These are phyloP conservation scores for Alternaria sp. DNA, from an alignment of 2,329 filamentous ascomycete genomes.

Conservation along the genomic window DNA sequence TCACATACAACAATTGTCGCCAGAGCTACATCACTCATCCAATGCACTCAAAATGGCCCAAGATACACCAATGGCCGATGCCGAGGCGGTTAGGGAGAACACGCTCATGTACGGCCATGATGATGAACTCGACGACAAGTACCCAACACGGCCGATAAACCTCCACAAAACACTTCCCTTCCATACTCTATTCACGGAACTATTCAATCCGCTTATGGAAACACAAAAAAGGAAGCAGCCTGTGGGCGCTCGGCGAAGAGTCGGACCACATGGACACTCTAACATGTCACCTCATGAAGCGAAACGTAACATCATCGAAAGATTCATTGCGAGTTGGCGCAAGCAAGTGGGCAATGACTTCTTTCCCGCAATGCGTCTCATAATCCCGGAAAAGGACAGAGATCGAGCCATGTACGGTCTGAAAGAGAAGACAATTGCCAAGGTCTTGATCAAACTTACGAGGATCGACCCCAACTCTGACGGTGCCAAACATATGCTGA, in stretches of 20 bases:
- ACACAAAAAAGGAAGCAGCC: slow-evolving; percentile 76
- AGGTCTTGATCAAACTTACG: slow-evolving; percentile 88
- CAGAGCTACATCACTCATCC: neutral
- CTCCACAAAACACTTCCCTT: slow-evolving; percentile 82
- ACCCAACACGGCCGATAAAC: slow-evolving; percentile 83
- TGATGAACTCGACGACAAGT: slow-evolving; percentile 60
- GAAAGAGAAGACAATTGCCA: slow-evolving; percentile 91
- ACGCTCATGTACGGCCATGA: slow-evolving; percentile 59
- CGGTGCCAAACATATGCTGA: slow-evolving; percentile 82
- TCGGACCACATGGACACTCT: slow-evolving; percentile 65
- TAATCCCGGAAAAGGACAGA: slow-evolving; percentile 90
- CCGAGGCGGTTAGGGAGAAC: slow-evolving; percentile 57
- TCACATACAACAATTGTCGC: slow-evolving; percentile 10
- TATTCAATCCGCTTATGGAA: slow-evolving; percentile 84
- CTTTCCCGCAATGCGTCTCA: slow-evolving; percentile 89
- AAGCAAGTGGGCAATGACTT: slow-evolving; percentile 90
- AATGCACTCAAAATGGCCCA: slow-evolving; percentile 38
- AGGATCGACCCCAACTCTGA: slow-evolving; percentile 91
- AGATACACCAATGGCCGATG: slow-evolving; percentile 50
- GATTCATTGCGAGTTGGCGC: slow-evolving; percentile 88
- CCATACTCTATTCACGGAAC: slow-evolving; percentile 74
- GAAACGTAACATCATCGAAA: slow-evolving; percentile 79
- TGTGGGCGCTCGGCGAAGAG: slow-evolving; percentile 63
- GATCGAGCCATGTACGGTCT: slow-evolving; percentile 92
- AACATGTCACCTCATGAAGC: slow-evolving; percentile 77